Base-by-base conservation (phyloP, 2,329 filamentous ascomycete species). In the Beauveria sp. region DNA sequence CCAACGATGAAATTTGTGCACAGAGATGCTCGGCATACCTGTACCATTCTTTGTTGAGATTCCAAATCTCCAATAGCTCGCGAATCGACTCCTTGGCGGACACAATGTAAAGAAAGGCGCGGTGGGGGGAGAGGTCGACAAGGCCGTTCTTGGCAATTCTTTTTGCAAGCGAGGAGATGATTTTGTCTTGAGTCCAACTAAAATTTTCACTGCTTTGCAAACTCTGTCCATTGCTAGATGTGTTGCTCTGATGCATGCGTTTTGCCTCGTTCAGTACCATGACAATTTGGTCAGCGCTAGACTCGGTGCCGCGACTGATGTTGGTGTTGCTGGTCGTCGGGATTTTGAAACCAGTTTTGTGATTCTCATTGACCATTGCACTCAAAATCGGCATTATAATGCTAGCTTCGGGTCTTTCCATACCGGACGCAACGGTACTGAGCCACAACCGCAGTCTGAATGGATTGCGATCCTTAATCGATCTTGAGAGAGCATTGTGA, bases 381-480 rank as follows among this genome's bases (percentile, higher is more conserved):
- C 5, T 2, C 0, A 60, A 1, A 6, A 60, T n/a, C 0, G 57
- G 57, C 3, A 60, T 28, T 1, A 54, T 2, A 30, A 3, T 9
- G 26, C 46, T 2, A 9, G 3, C 0, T 12, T 10, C 34, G 0
- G 5, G 1, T 22, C 9, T 0, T 40, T 14, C 34, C 26, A 54
- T 37, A 1, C 48, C 40, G 18, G 9, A 60, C 2, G 50, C 57
- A 10, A 60, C 10, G 5, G 57, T 53, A 20, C 20, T 22, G 3
- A 54, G 48, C 57, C 57, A 60, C 5, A 60, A 8, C 5, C 57
- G 20, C 18, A 60, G 5, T 4, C 57, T 48, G 22, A 30, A 60
- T 3, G 20, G 28, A 34, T 54, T 60, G 5, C 34, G 16, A 2
- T 3, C 1, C 0, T 0, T 0, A 5, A 3, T 3, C 14, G 3